Conservation (phyloP, 1,284 basidiomycete species). For the Cryptococcus sp. region DNA sequence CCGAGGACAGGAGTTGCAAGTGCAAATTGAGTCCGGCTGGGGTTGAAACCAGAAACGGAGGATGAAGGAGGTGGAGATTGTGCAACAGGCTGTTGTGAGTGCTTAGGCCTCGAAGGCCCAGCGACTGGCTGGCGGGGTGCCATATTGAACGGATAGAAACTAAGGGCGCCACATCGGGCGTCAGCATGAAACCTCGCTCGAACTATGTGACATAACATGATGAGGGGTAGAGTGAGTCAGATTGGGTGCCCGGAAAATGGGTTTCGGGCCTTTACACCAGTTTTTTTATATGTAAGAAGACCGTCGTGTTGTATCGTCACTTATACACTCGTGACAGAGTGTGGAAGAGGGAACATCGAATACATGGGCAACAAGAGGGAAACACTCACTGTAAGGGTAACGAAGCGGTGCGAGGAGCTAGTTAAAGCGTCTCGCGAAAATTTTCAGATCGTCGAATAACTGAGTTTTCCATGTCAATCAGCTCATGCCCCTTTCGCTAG, state of each 20-base stretch:
- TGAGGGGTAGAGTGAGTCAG: constrained; percentile 28
- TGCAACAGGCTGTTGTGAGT: constrained; percentile 26
- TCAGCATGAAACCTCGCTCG: constrained; percentile 12
- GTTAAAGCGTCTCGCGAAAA: too few species aligned
- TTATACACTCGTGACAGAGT: constrained; percentile 27
- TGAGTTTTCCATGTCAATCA: not conserved
- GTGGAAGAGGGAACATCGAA: not conserved
- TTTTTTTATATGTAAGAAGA: constrained; percentile 44
- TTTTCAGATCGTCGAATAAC: too few species aligned
- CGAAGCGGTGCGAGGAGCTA: too few species aligned
- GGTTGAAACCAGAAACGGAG: constrained; percentile 48
- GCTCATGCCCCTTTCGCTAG: not conserved
- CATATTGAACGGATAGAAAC: constrained; percentile 19
- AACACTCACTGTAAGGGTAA: too few species aligned
- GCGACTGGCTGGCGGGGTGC: constrained; percentile 43
- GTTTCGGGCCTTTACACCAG: constrained; percentile 50
- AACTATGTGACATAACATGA: not conserved
- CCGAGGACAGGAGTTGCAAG: constrained; percentile 48
- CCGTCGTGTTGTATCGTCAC: constrained; percentile 53
- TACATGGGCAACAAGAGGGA: not conserved
- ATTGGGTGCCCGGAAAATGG: constrained; percentile 44
- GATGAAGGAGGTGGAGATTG: constrained; percentile 47
- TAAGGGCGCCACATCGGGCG: constrained; percentile 5
- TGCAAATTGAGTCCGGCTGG: constrained; percentile 46
- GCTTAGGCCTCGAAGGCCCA: constrained; percentile 45